Evolutionary conservation across 352 stramenopile genomes (phyloP), one percentile per base, ranked within the genome.

Genomic region (Globisporangium orthogonon): DNA sequence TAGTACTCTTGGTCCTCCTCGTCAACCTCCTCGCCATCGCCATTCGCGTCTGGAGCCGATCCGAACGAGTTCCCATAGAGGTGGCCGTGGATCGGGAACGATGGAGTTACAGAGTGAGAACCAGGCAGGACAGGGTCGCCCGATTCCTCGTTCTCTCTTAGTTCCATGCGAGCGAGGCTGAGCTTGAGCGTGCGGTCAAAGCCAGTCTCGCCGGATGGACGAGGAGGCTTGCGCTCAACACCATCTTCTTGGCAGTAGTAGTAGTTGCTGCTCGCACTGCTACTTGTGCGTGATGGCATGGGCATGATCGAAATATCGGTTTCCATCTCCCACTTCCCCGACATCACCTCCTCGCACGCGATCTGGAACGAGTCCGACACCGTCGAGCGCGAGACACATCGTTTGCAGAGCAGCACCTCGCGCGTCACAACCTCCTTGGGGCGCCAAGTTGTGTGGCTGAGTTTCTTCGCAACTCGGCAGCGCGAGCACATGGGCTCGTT

Each of bases 271-370:
- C 49, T 62, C n/a, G 40, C 50, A 30, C 39, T 31, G 30, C 47
- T 62, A 30, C 39, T 62, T 11, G 39, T 45, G 3, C 48, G 37
- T n/a, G 39, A 52, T 3, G 56, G 49, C 56, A 62, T 51, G 15
- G 50, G 56, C 49, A 56, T 44, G 40, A 56, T 56, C 47, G 56
- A 56, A 30, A 56, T 46, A 30, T 56, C 49, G 41, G 39, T 44
- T 7, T 51, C 49, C 17, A 56, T 17, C n/a, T 62, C 56, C 58
- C 58, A 63, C 40, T 50, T 58, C 5, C 58, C 58, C 6, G 58
- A 41, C 15, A 58, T 14, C 43, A 63, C 58, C 31, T 63, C 58
- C 13, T 63, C 58, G 23, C 58, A 51, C n/a, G 58, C 58, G 50
- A 63, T 23, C 18, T 44, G 11, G 7, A 58, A 54, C 15, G 58